These are phyloP conservation scores for Teunomyces atbi DNA, from an alignment of 805 yeast genomes.

Conservation along the genomic window DNA sequence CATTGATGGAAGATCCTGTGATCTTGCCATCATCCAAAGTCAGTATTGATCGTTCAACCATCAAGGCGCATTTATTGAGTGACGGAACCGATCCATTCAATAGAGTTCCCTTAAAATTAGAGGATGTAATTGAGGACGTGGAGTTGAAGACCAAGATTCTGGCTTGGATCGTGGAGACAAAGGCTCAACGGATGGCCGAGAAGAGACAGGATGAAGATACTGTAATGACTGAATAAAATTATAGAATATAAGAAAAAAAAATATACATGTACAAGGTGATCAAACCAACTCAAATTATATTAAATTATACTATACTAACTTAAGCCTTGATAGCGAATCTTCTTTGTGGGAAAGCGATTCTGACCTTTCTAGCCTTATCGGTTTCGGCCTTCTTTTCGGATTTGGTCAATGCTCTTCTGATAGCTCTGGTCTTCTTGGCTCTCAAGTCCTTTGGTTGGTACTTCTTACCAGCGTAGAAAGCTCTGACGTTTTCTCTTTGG, in stretches of 20 bases:
- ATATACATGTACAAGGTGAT: neutral
- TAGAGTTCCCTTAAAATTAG: slow-evolving; percentile 84
- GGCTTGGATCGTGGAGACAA: slow-evolving; percentile 51
- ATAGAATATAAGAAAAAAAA: neutral
- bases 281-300: slow-evolving; percentile 1
- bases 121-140: slow-evolving; percentile 78
- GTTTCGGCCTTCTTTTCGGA: slow-evolving; percentile 80
- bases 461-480: slow-evolving; percentile 92
- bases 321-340: slow-evolving; percentile 98
- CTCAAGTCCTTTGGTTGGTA: slow-evolving; percentile 98
- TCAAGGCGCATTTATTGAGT: slow-evolving; percentile 88
- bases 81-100: slow-evolving; percentile 98
- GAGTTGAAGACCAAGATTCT: slow-evolving; percentile 64
- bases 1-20: slow-evolving; percentile 95
- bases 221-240: slow-evolving; percentile 17
- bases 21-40: slow-evolving; percentile 85
- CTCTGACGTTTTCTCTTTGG: slow-evolving; percentile 94
- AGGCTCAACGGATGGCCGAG: slow-evolving; percentile 16
- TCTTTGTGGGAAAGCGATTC: slow-evolving; percentile 97
- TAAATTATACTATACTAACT: slow-evolving; percentile 20
- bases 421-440: slow-evolving; percentile 99
- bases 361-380: slow-evolving; percentile 87
- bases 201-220: slow-evolving; percentile 14
- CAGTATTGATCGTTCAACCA: slow-evolving; percentile 84
- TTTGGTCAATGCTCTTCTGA: slow-evolving; percentile 94